These are phyloP conservation scores for Scutellaria galericulata DNA, from an alignment of 257 asterid genomes.

Conservation along the genomic window DNA sequence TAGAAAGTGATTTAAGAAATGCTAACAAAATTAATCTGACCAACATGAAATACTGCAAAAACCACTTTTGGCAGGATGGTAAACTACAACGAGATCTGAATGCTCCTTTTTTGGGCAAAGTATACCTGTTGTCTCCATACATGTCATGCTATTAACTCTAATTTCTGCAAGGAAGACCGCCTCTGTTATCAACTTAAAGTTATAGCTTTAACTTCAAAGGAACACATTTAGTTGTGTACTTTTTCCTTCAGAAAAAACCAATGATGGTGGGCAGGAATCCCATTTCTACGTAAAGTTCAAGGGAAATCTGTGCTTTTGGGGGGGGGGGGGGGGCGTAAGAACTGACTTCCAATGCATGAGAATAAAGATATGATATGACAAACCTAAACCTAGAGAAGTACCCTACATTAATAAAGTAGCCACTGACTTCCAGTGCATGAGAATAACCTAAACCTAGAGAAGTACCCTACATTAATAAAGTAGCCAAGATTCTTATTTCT, in stretches of 20 bases:
- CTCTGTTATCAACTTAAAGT: neutral
- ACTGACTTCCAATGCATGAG: too few species aligned
- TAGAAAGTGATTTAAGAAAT: neutral
- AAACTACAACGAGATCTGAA: neutral
- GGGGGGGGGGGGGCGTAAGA: neutral
- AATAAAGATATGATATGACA: neutral
- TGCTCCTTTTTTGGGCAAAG: constrained; percentile 12
- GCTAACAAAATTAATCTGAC: neutral
- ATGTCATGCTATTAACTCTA: neutral
- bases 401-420: neutral
- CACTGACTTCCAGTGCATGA: neutral
- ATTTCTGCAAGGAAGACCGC: constrained; percentile 17
- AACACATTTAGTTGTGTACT: neutral
- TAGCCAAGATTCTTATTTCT: constrained; percentile 9
- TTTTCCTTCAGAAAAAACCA: neutral
- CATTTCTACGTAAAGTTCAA: neutral
- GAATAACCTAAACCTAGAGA: neutral
- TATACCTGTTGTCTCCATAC: neutral
- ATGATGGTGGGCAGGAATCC: neutral
- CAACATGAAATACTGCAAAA: neutral
- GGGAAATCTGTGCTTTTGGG: neutral
- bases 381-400: neutral
- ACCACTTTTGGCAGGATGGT: neutral
- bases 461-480: neutral
- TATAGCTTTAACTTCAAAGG: neutral